Percentiles rank a stretch among this genome's conserved stretches.
Conservation (phyloP, 331 rosid species). For the Stylosanthes scabra region DNA sequence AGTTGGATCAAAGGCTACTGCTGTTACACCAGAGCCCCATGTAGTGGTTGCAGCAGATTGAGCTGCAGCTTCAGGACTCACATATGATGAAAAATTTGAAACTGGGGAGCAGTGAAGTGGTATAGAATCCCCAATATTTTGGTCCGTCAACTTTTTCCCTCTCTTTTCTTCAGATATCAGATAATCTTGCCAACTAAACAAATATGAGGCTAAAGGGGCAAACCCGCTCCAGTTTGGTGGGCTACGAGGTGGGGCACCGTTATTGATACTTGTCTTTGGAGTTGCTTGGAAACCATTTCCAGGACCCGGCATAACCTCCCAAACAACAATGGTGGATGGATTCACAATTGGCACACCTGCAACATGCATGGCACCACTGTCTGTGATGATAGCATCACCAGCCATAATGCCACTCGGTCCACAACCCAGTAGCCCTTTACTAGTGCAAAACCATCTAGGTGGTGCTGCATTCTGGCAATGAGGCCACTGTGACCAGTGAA, state of each 20-base stretch:
- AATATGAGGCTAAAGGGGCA: slow-evolving; percentile 91
- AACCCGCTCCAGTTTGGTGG: slow-evolving; percentile 90
- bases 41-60: slow-evolving; percentile 93
- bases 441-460: slow-evolving; percentile 88
- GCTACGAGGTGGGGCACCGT: slow-evolving; percentile 68
- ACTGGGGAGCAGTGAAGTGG: slow-evolving; percentile 94
- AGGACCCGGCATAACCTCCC: slow-evolving; percentile 98
- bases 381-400: slow-evolving; percentile 95
- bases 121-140: slow-evolving; percentile 61
- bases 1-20: slow-evolving; percentile 95
- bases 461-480: slow-evolving; percentile 64
- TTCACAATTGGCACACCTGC: slow-evolving; percentile 97
- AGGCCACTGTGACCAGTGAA: slow-evolving; percentile 98
- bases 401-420: slow-evolving; percentile 98
- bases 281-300: slow-evolving; percentile 87
- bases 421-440: slow-evolving; percentile 91
- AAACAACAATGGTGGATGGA: slow-evolving; percentile 94
- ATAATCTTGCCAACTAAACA: slow-evolving; percentile 92
- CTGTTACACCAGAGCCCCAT: slow-evolving; percentile 97
- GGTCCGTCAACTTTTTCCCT: slow-evolving; percentile 70
- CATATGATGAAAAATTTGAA: slow-evolving; percentile 95
- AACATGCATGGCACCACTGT: slow-evolving; percentile 92
- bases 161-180: slow-evolving; percentile 72
- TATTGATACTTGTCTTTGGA: slow-evolving; percentile 70
- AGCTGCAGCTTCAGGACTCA: slow-evolving; percentile 91